A percentile compares a stretch with the other conserved stretches of the same genome.
Conservation (phyloP, 306 rosid genomes). For the Castanea mollissima region DNA sequence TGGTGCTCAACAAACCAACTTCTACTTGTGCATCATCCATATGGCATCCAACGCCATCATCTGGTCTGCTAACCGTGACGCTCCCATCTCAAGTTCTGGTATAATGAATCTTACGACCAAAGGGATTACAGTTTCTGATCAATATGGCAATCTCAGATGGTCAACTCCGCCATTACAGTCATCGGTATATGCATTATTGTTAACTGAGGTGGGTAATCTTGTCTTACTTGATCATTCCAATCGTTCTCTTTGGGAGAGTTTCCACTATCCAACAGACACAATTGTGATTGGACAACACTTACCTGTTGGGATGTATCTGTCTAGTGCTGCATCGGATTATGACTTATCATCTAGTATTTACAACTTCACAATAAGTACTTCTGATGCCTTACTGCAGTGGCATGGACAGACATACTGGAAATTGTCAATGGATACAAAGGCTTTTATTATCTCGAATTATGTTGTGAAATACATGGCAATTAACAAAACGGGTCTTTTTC, state of each 20-base stretch:
- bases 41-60: constrained; percentile 55
- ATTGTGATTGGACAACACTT: constrained; percentile 69
- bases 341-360: constrained; percentile 59
- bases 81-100: constrained; percentile 58
- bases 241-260: constrained; percentile 89
- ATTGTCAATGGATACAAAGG: constrained; percentile 50
- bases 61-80: constrained; percentile 78
- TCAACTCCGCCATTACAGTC: constrained; percentile 66
- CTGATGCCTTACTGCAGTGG: constrained; percentile 77
- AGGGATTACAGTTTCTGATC: constrained; percentile 51
- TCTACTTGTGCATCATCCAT: constrained; percentile 73
- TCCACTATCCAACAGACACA: constrained; percentile 78
- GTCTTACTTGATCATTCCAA: constrained; percentile 61
- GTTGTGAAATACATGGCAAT: constrained; percentile 54
- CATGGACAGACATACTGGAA: constrained; percentile 77
- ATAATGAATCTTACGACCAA: constrained; percentile 41
- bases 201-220: constrained; percentile 78
- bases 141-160: constrained; percentile 50
- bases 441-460: constrained; percentile 36
- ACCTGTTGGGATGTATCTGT: constrained; percentile 48
- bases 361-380: constrained; percentile 40
- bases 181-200: constrained; percentile 38
- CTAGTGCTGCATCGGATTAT: constrained; percentile 41
- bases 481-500: constrained; percentile 55
- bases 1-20: constrained; percentile 38